phyloP scores from a whole-genome alignment of 345 rosid genomes.

The Hypericum androsaemum region DNA sequence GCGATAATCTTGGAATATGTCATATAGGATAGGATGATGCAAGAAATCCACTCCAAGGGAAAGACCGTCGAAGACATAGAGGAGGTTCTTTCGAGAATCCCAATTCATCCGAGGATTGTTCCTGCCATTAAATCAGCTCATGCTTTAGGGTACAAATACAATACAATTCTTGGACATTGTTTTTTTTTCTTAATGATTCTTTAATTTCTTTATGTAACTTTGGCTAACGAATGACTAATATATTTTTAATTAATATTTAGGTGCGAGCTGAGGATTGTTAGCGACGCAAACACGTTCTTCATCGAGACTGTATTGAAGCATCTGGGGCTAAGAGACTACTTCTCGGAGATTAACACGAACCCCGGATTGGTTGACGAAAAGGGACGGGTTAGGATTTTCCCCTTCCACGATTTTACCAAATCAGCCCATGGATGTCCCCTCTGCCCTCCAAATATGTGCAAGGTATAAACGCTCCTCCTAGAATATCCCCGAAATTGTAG shows the following conservation, averaged over 20 bases:
- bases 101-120: constrained; percentile 54
- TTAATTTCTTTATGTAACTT: background rate
- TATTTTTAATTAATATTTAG: constrained; percentile 19
- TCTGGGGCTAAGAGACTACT: constrained; percentile 49
- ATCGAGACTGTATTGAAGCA: constrained; percentile 62
- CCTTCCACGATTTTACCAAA: constrained; percentile 49
- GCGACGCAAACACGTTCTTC: constrained; percentile 73
- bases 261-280: constrained; percentile 72
- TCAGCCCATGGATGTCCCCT: constrained; percentile 57
- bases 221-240: background rate
- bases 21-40: constrained; percentile 72
- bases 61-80: constrained; percentile 50
- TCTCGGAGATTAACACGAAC: constrained; percentile 74
- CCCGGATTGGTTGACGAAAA: constrained; percentile 51
- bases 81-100: constrained; percentile 39
- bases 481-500: background rate
- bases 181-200: constrained; percentile 6
- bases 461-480: constrained; percentile 31
- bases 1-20: background rate
- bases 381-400: constrained; percentile 48
- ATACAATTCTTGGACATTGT: background rate
- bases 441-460: constrained; percentile 96
- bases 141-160: constrained; percentile 49
- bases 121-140: constrained; percentile 67
- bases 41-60: constrained; percentile 52